phyloP scores from a whole-genome alignment of 192 early-diverging fungal species.

The Entomortierella beljakovae region DNA sequence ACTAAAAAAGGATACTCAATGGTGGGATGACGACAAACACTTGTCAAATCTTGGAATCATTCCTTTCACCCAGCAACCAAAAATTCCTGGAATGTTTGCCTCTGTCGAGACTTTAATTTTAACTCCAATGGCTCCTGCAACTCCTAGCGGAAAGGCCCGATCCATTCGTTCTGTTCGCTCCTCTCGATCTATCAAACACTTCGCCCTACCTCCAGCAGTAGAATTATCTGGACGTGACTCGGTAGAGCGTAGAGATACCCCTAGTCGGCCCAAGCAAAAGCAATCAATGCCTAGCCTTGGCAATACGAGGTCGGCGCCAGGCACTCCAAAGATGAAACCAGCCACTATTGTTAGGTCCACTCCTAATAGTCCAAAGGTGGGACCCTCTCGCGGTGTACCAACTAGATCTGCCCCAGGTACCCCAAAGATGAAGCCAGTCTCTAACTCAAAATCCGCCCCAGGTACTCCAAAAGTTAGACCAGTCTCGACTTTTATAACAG shows the following conservation, averaged over 20 bases:
- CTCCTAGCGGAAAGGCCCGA: no score
- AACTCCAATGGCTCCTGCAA: no score
- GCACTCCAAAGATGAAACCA: not conserved
- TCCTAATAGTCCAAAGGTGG: not conserved
- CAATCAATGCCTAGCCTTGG: not conserved
- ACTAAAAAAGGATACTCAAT: conserved; percentile 3
- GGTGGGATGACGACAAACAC: conserved; percentile 19
- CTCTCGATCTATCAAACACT: no score
- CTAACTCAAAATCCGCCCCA: not conserved
- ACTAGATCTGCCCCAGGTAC: not conserved
- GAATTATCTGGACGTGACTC: no score
- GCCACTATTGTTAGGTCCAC: no score
- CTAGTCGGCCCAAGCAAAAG: no score
- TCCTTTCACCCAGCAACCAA: conserved; percentile 14
- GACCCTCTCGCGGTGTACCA: no score
- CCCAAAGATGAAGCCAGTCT: not conserved
- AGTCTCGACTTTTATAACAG: no score
- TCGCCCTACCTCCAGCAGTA: no score
- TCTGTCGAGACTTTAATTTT: conserved; percentile 18
- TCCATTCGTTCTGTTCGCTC: no score
- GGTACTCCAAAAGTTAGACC: not conserved
- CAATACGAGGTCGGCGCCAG: not conserved
- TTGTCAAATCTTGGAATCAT: conserved; percentile 12
- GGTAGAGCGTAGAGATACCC: no score
- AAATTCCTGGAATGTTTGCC: conserved; percentile 29